Evolutionary conservation across 495 filamentous ascomycete genomes (phyloP).

Genomic region (Parachaetomium inaequale): DNA sequence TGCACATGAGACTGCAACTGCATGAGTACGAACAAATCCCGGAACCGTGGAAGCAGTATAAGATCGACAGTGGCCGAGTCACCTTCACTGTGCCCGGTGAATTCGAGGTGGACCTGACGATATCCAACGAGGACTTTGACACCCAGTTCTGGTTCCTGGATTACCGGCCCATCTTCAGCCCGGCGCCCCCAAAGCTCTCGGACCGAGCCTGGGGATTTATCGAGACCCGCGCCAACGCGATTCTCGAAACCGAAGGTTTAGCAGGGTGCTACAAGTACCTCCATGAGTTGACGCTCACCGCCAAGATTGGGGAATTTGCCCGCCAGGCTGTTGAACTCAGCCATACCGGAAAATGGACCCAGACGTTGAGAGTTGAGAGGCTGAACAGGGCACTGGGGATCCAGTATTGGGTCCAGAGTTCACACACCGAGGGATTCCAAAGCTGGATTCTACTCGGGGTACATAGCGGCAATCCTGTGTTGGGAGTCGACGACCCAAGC

Average conservation of each 20-base stretch:
- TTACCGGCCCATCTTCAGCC: constrained; percentile 77
- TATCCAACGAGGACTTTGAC: constrained; percentile 72
- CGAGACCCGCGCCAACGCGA: constrained; percentile 65
- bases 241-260: constrained; percentile 62
- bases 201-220: constrained; percentile 58
- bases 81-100: constrained; percentile 80
- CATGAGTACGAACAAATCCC: constrained; percentile 78
- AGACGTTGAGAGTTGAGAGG: constrained; percentile 52
- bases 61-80: constrained; percentile 71
- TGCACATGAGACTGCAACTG: constrained; percentile 74
- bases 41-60: constrained; percentile 64
- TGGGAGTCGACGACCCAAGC: constrained; percentile 33
- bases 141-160: constrained; percentile 92
- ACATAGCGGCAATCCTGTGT: constrained; percentile 54
- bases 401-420: constrained; percentile 79
- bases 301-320: constrained; percentile 76
- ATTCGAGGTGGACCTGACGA: constrained; percentile 88
- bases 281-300: constrained; percentile 78
- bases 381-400: constrained; percentile 75
- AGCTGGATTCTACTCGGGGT: constrained; percentile 91
- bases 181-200: constrained; percentile 57
- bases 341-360: constrained; percentile 52
- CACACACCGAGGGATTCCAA: constrained; percentile 55
- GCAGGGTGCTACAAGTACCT: constrained; percentile 76
- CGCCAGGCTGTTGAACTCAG: constrained; percentile 70